These are phyloP conservation scores for Coelastrella sp. DNA, from an alignment of 139 green algal genomes.

Conservation along the genomic window DNA sequence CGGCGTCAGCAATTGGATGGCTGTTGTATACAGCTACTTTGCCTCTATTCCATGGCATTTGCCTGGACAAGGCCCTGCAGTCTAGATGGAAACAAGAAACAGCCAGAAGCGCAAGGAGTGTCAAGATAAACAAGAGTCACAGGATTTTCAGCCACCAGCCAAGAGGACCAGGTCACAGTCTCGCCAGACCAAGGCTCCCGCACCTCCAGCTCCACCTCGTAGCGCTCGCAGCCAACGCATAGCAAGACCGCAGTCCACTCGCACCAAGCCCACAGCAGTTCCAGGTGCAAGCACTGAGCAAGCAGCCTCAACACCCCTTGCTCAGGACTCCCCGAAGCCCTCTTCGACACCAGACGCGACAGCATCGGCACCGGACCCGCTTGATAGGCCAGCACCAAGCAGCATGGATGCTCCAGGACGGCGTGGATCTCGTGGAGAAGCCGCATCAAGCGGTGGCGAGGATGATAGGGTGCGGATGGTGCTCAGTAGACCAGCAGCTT, in stretches of 20 bases:
- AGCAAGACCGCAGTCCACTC: background rate
- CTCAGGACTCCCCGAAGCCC: background rate
- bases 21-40: background rate
- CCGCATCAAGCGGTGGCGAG: background rate
- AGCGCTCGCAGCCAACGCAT: background rate
- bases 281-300: background rate
- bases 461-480: constrained; percentile 44
- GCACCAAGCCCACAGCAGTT: background rate
- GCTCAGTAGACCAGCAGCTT: too few species aligned
- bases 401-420: constrained; percentile 40
- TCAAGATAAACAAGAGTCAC: constrained; percentile 31
- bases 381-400: background rate
- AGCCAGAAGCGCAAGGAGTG: constrained; percentile 56
- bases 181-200: background rate
- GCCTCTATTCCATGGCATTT: background rate
- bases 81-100: constrained; percentile 55
- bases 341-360: background rate
- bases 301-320: background rate
- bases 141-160: constrained; percentile 39
- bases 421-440: constrained; percentile 30
- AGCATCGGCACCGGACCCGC: background rate
- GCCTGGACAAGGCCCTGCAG: constrained; percentile 2
- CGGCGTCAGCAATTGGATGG: background rate
- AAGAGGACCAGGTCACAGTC: constrained; percentile 36
- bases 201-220: background rate